Evolutionary conservation across 106 monocot genomes (phyloP), one percentile per base, ranked within the genome.

Genomic region (Acorus gramineus): DNA sequence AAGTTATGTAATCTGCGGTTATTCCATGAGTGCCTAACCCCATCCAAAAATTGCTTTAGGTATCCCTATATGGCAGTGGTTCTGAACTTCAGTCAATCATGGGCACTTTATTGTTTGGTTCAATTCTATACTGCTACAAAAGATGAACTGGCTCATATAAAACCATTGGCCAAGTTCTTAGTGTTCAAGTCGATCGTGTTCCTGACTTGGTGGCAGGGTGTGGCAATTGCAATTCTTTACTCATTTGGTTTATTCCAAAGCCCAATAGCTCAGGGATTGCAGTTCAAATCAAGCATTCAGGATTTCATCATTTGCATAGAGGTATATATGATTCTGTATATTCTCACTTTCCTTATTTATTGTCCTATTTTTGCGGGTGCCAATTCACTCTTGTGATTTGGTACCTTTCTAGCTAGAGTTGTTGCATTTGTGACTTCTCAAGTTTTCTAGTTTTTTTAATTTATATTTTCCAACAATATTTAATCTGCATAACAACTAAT

Each of bases 231-330:
- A 56, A 58, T 94, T 65, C 57, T 94, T 70, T 84, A 69, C 73
- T 46, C 79, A 7, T 60, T 94, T 58, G 93, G 89, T 63, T 73
- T 89, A 62, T 78, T 94, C 55, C 86, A 81, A 69, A 86, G 93
- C 60, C 79, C 93, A 56, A 81, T 94, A 59, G 93, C 84, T 47
- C 82, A 93, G 67, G 82, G 68, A 50, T 73, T 93, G 46, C 82
- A 85, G 58, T 84, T 89, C 74, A 86, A 89, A 75, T 77, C 93
- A 61, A 89, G 89, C 53, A 72, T 94, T 71, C 93, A 94, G 71
- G 84, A 94, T 56, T 89, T 94, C 73, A 89, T 94, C 70, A 94
- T 94, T 58, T 94, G 93, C 72, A 94, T 94, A 79, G 93, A 94
- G 93, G 93, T 94, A 94, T 65, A 50, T 9, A 62, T 46, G 52